Evolutionary conservation across 345 rosid genomes (phyloP).

Genomic region (Citrus hindsii): DNA sequence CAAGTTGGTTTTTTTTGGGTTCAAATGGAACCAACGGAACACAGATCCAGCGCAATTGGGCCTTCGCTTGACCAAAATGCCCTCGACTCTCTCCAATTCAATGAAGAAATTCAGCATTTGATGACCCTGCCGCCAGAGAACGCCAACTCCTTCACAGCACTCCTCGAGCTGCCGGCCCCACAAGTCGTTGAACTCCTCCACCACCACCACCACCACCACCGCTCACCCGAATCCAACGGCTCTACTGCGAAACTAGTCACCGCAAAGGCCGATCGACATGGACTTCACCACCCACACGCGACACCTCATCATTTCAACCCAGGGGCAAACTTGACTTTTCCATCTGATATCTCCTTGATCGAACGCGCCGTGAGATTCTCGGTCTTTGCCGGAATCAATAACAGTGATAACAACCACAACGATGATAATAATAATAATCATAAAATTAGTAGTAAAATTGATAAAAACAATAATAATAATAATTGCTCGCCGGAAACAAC

Average conservation of each 20-base stretch:
- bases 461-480: background rate
- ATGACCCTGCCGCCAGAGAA: constrained; percentile 36
- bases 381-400: constrained; percentile 21
- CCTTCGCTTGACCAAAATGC: constrained; percentile 19
- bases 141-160: constrained; percentile 58
- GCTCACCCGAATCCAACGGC: constrained; percentile 24
- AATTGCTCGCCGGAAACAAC: constrained; percentile 25
- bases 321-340: constrained; percentile 28
- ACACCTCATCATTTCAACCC: background rate
- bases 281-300: background rate
- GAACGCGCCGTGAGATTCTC: constrained; percentile 40
- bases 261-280: background rate
- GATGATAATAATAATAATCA: background rate
- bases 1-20: background rate
- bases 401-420: constrained; percentile 12
- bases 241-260: background rate
- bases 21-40: constrained; percentile 27
- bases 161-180: constrained; percentile 52
- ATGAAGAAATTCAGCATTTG: constrained; percentile 42
- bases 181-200: constrained; percentile 56
- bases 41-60: constrained; percentile 30
- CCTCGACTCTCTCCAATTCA: constrained; percentile 38
- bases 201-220: constrained; percentile 24
- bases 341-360: constrained; percentile 22
- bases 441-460: background rate